These are phyloP conservation scores for Peronospora belbahrii DNA, from an alignment of 352 stramenopile genomes.

Conservation along the genomic window DNA sequence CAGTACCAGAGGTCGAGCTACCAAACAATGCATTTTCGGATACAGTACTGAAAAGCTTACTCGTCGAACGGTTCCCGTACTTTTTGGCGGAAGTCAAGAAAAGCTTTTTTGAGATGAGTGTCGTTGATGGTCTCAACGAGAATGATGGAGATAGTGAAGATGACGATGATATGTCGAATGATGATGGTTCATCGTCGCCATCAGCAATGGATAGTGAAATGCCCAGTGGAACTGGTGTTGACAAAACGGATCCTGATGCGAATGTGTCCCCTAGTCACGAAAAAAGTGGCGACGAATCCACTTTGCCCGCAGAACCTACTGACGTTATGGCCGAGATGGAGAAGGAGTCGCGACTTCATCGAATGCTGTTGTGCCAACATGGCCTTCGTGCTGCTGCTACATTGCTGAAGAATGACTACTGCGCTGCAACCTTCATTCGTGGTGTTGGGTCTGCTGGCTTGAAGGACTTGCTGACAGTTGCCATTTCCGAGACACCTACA, in stretches of 20 bases:
- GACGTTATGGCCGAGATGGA: constrained; percentile 63
- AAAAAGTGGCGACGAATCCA: constrained; percentile 8
- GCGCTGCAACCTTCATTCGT: constrained; percentile 57
- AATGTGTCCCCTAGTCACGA: constrained; percentile 25
- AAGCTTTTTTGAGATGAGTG: constrained; percentile 50
- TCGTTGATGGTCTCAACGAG: constrained; percentile 34
- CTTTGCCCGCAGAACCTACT: constrained; percentile 30
- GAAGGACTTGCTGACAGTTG: constrained; percentile 58
- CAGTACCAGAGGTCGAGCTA: constrained; percentile 69
- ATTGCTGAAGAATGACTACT: constrained; percentile 61
- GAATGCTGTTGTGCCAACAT: constrained; percentile 76
- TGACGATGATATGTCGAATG: constrained; percentile 85
- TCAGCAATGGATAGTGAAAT: constrained; percentile 73
- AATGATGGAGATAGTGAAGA: constrained; percentile 63
- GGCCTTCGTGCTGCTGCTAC: constrained; percentile 59
- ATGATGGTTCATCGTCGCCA: constrained; percentile 70
- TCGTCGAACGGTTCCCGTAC: constrained; percentile 65
- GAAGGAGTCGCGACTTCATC: constrained; percentile 64
- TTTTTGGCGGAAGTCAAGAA: constrained; percentile 77
- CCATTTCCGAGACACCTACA: constrained; percentile 65
- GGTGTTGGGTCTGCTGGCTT: constrained; percentile 44
- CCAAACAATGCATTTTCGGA: constrained; percentile 60
- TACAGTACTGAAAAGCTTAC: constrained; percentile 50
- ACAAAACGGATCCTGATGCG: constrained; percentile 59
- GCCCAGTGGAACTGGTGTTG: constrained; percentile 28